phyloP scores from a whole-genome alignment of 805 yeast genomes.

The Nakazawaea wyomingensis region DNA sequence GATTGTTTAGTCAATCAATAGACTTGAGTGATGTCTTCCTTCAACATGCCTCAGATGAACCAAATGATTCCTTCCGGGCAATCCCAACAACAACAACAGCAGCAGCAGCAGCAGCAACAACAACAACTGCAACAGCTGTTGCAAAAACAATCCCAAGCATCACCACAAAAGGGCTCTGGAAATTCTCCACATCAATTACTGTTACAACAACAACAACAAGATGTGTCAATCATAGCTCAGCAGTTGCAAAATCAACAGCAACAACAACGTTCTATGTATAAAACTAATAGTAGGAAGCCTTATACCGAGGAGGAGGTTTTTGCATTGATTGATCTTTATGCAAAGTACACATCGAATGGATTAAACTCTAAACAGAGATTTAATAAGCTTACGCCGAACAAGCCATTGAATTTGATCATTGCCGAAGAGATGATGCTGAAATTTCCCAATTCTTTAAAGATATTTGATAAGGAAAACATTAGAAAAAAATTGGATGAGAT shows the following conservation, averaged over 20 bases:
- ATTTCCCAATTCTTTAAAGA: constrained; percentile 12
- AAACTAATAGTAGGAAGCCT: constrained; percentile 16
- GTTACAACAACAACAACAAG: constrained; percentile 1
- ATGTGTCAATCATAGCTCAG: constrained; percentile 7
- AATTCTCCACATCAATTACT: constrained; percentile 2
- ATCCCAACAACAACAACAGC: constrained; percentile 24
- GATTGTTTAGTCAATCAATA: no score
- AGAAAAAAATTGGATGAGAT: constrained; percentile 13
- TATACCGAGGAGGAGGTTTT: constrained; percentile 13
- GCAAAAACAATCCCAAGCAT: constrained; percentile 22
- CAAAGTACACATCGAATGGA: constrained; percentile 11
- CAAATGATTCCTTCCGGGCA: constrained; percentile 68
- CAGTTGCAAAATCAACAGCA: constrained; percentile 6
- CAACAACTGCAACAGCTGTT: neutral
- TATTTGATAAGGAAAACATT: constrained; percentile 13
- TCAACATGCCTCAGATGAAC: constrained; percentile 37
- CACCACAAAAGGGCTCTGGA: neutral
- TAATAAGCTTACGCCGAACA: constrained; percentile 1
- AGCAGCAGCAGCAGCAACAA: neutral
- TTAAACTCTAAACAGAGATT: constrained; percentile 5
- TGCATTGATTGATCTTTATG: constrained; percentile 10
- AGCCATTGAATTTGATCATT: constrained; percentile 5
- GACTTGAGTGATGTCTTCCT: constrained; percentile 9
- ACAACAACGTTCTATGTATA: neutral
- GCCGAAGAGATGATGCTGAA: constrained; percentile 12